Evolutionary conservation across 2,329 filamentous ascomycete species (phyloP), one percentile per base, ranked within the genome.

Genomic region (Ilyonectria robusta): DNA sequence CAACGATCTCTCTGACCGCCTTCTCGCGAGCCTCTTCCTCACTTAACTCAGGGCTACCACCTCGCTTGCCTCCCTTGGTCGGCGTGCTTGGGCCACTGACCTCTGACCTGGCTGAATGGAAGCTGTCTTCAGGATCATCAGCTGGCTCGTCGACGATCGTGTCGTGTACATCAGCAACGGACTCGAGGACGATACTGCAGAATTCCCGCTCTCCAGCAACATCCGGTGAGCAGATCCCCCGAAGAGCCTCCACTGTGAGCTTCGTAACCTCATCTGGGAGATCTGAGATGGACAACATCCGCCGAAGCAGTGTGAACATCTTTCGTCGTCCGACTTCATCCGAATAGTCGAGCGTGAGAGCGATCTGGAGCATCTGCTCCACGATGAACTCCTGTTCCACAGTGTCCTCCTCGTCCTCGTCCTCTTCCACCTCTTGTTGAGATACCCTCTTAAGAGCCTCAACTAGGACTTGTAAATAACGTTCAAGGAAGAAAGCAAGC

Each of bases 111-210:
- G 96, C 96, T 23, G 95, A 98, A 77, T 98, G 95, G 81, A 99
- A 99, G 81, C 94, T 97, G 68, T 89, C 89, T 31, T 87, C 85
- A 19, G 86, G 86, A 54, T 87, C 86, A 35, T 86, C 85, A 13
- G 85, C 85, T 3, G 83, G 82, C 13, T 94, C 91, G 59, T 93
- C 92, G 48, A 92, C 89, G 70, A 99, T 96, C 2, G 93, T 95
- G 78, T 99, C 96, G 79, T 98, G 95, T 13, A 99, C 95, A 81
- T 99, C 96, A 4, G 95, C 94, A 65, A 99, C 94, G 29, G 95
- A 94, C 82, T 99, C 96, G 23, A 98, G 89, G 19, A 98, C 92
- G 40, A 96, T 86, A 70, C 91, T 93, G 80, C 92, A 94, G 78
- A 96, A 96, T 75, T 96, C 93, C 48, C 92, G 89, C 81, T 96